These are phyloP conservation scores for Tubosaeta sp. DNA, from an alignment of 768 basidiomycete species.

Conservation along the genomic window DNA sequence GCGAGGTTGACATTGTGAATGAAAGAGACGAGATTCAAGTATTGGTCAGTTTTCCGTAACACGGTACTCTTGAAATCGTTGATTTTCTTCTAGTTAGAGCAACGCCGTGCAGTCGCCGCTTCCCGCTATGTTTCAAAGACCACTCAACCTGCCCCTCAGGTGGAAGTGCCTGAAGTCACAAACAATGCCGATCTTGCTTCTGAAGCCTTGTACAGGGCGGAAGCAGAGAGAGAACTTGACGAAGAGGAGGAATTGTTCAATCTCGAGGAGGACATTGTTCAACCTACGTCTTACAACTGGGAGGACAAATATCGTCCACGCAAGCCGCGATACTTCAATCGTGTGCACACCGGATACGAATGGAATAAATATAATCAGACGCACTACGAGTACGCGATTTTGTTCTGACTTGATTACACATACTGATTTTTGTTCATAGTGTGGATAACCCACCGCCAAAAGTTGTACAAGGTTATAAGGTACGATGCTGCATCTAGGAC, in stretches of 20 bases:
- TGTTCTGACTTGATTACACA: neutral
- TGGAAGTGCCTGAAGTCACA: conserved; percentile 49
- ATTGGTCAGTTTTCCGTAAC: conserved; percentile 46
- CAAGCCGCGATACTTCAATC: conserved; percentile 97
- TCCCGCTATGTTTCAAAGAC: conserved; percentile 86
- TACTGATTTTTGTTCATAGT: conserved; percentile 38
- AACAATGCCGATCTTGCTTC: conserved; percentile 76
- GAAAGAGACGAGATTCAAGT: conserved; percentile 58
- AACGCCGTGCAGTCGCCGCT: conserved; percentile 75
- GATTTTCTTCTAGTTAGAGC: conserved; percentile 47
- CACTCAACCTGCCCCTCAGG: conserved; percentile 55
- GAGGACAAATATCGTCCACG: conserved; percentile 97
- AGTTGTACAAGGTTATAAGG: conserved; percentile 98
- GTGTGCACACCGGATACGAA: conserved; percentile 98
- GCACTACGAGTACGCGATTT: conserved; percentile 79
- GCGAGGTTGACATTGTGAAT: conserved; percentile 73
- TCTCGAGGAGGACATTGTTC: conserved; percentile 80
- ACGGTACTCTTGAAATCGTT: neutral
- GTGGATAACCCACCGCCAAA: conserved; percentile 99
- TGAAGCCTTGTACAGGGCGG: conserved; percentile 86
- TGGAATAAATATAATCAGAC: conserved; percentile 99
- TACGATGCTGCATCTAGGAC: conserved; percentile 21
- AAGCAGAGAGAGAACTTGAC: conserved; percentile 89
- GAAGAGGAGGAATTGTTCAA: conserved; percentile 97
- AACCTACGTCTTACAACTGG: conserved; percentile 91